Evolutionary conservation across 2,329 filamentous ascomycete genomes (phyloP).

Genomic region (Clarireedia hainanense): DNA sequence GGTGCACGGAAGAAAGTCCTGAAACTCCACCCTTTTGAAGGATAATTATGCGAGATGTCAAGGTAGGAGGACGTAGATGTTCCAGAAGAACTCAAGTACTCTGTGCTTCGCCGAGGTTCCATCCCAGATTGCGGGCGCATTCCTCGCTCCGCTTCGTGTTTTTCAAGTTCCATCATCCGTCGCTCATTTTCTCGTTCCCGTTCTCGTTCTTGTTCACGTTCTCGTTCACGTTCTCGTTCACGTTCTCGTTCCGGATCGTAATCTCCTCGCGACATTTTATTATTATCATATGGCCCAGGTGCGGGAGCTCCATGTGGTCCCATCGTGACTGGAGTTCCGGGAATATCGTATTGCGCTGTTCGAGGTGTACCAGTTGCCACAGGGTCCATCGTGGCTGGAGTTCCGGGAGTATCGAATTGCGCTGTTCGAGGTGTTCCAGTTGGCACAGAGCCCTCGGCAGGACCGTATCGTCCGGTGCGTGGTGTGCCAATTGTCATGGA

Average conservation of each 20-base stretch:
- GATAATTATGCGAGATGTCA: slow-evolving; percentile 54
- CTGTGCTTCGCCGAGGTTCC: slow-evolving; percentile 14
- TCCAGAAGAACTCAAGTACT: slow-evolving; percentile 14
- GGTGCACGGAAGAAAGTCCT: slow-evolving; percentile 55
- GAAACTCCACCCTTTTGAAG: slow-evolving; percentile 43
- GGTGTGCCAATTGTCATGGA: slow-evolving; percentile 1
- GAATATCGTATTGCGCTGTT: slow-evolving; percentile 24
- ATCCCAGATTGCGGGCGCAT: slow-evolving; percentile 2
- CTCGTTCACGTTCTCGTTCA: neutral
- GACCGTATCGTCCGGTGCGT: slow-evolving; percentile 4
- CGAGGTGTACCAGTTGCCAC: slow-evolving; percentile 5
- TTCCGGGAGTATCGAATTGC: slow-evolving; percentile 25
- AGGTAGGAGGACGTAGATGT: slow-evolving; percentile 35
- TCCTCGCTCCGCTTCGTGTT: slow-evolving; percentile 1
- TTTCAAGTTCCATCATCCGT: slow-evolving; percentile 6
- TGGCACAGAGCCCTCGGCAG: slow-evolving; percentile 4
- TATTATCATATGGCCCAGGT: slow-evolving; percentile 13
- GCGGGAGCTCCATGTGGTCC: neutral
- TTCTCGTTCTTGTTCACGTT: neutral
- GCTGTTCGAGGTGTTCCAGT: slow-evolving; percentile 10
- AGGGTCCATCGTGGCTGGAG: neutral
- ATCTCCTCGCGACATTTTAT: slow-evolving; percentile 5
- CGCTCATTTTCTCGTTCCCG: slow-evolving; percentile 8
- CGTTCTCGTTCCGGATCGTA: slow-evolving; percentile 14
- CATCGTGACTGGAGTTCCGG: slow-evolving; percentile 10